Evolutionary conservation across 371 early-diverging fungal genomes (phyloP).

Genomic region (Mucor ambiguus): DNA sequence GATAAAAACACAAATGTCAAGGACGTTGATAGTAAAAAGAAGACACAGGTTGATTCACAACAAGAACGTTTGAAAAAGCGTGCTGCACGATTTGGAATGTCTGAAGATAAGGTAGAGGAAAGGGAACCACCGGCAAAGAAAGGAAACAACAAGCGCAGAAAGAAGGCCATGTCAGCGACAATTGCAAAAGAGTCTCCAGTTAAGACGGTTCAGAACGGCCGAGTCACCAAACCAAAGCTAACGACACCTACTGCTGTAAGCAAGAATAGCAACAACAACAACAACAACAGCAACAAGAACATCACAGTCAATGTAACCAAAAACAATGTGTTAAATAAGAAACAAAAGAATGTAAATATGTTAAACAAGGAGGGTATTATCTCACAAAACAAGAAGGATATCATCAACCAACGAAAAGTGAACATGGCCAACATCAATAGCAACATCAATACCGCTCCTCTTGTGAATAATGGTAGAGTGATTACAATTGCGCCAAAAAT

Average conservation of each 20-base stretch:
- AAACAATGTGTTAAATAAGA: neutral
- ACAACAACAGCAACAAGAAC: neutral
- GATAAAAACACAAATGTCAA: neutral
- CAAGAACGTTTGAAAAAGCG: constrained; percentile 49
- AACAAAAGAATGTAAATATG: constrained; percentile 3
- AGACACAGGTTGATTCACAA: neutral
- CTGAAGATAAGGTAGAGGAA: constrained; percentile 4
- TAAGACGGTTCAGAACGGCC: neutral
- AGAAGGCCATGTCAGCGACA: neutral
- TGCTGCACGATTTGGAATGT: constrained; percentile 54
- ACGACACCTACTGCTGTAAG: neutral
- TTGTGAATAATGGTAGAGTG: constrained; percentile 4
- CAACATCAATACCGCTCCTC: neutral
- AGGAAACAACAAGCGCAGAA: neutral
- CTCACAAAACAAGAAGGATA: constrained; percentile 8
- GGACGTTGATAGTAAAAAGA: constrained; percentile 3
- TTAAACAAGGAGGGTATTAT: neutral
- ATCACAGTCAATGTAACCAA: neutral
- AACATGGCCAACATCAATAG: constrained; percentile 4
- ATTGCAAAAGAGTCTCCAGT: neutral
- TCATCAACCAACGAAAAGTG: constrained; percentile 5
- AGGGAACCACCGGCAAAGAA: neutral
- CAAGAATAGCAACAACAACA: no score
- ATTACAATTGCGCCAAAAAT: constrained; percentile 10
- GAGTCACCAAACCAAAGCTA: neutral